phyloP scores from a whole-genome alignment of 192 early-diverging fungal species.

The Dissophora globulifera region DNA sequence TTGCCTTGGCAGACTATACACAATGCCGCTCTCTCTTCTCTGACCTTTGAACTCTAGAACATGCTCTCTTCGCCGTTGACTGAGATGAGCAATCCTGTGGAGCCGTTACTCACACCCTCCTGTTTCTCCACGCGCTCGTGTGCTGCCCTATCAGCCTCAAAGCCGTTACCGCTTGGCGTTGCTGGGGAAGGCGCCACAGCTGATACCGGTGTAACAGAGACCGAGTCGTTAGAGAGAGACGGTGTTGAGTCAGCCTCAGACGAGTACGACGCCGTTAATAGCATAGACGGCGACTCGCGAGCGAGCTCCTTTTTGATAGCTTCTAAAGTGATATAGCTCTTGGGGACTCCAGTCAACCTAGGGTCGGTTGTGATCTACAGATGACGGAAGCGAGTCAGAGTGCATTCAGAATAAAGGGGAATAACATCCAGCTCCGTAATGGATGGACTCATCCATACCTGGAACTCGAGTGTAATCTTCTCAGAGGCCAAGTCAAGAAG shows the following conservation, averaged over 20 bases:
- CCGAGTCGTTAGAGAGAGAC: conserved; percentile 12
- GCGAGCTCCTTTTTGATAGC: conserved; percentile 20
- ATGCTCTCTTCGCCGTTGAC: conserved; percentile 30
- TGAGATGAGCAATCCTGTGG: conserved; percentile 38
- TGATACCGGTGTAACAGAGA: conserved; percentile 23
- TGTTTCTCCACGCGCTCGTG: neutral
- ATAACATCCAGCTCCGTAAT: neutral
- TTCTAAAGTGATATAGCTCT: conserved; percentile 23
- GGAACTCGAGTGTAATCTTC: conserved; percentile 55
- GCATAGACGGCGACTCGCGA: conserved; percentile 1
- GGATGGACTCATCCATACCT: conserved; percentile 22
- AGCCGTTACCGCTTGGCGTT: conserved; percentile 2
- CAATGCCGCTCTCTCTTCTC: too few relatives aligned
- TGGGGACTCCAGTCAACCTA: conserved; percentile 4
- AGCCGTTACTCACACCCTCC: neutral
- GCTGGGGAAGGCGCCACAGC: conserved; percentile 7
- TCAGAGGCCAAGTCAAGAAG: conserved; percentile 52
- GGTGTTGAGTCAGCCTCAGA: conserved; percentile 15
- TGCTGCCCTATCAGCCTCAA: neutral
- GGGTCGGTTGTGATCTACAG: conserved; percentile 36
- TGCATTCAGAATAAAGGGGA: neutral
- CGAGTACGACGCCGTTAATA: neutral
- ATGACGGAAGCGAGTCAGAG: neutral
- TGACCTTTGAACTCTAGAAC: too few relatives aligned
- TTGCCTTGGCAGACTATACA: too few relatives aligned